Percentiles rank a stretch among this genome's conserved stretches.
These are phyloP conservation scores for Boletus tylopilopsis DNA, from an alignment of 768 basidiomycete genomes.

Conservation along the genomic window DNA sequence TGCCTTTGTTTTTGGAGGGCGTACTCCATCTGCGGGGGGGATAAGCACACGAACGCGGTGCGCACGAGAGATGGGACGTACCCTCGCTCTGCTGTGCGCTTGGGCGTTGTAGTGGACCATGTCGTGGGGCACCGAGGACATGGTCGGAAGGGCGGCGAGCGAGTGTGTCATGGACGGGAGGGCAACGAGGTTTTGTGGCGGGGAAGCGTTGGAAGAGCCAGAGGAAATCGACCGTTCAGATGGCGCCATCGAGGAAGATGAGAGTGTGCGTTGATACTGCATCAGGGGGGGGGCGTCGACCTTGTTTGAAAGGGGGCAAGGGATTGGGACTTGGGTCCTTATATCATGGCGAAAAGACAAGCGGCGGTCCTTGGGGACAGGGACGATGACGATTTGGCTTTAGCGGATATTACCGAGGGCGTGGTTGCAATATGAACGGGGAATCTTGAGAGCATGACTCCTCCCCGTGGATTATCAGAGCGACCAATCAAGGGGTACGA, in stretches of 20 bases:
- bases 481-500: slow-evolving; percentile 31
- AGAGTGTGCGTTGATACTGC: slow-evolving; percentile 29
- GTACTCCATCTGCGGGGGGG: slow-evolving; percentile 26
- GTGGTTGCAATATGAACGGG: slow-evolving; percentile 32
- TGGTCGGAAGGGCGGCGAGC: slow-evolving; percentile 28
- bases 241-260: slow-evolving; percentile 31
- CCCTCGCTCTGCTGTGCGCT: slow-evolving; percentile 30
- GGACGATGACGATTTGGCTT: slow-evolving; percentile 20
- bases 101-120: slow-evolving; percentile 32
- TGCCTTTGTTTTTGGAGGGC: slow-evolving; percentile 31
- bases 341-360: slow-evolving; percentile 26
- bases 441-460: slow-evolving; percentile 30
- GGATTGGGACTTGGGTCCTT: slow-evolving; percentile 13
- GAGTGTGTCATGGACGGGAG: slow-evolving; percentile 33
- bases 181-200: slow-evolving; percentile 27
- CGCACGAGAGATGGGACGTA: slow-evolving; percentile 1
- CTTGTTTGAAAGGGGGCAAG: slow-evolving; percentile 13
- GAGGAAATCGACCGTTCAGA: slow-evolving; percentile 33
- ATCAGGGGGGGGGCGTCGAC: slow-evolving; percentile 23
- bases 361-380: slow-evolving; percentile 18
- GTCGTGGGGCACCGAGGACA: slow-evolving; percentile 29
- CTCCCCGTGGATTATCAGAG: slow-evolving; percentile 31
- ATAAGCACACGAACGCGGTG: slow-evolving; percentile 5
- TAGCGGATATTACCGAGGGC: slow-evolving; percentile 35
- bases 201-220: slow-evolving; percentile 29